A percentile compares a stretch with the other conserved stretches of the same genome.
These are phyloP conservation scores for Blastobotrys serpentis DNA, from an alignment of 1,139 yeast species.

Conservation along the genomic window DNA sequence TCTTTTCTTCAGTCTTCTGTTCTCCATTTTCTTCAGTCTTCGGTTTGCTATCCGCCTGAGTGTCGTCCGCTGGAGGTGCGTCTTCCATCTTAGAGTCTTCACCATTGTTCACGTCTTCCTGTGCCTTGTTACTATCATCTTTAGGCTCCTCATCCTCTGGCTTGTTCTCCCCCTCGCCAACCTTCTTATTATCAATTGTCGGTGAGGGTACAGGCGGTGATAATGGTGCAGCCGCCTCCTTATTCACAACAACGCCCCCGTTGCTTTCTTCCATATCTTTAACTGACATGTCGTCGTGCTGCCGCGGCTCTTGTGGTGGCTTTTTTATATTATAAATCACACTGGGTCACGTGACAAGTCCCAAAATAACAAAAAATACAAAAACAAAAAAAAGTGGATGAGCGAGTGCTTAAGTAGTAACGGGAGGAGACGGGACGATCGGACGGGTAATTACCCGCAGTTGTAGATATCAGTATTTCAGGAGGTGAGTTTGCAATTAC, in stretches of 20 bases:
- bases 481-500: conserved; percentile 2
- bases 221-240: conserved; percentile 21
- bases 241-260: conserved; percentile 13
- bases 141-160: conserved; percentile 13
- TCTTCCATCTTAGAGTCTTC: conserved; percentile 7
- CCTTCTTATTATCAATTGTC: conserved; percentile 6
- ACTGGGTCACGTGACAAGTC: conserved; percentile 9
- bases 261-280: conserved; percentile 17
- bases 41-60: background rate
- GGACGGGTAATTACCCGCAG: conserved; percentile 7
- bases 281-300: too few species aligned
- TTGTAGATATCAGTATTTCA: background rate
- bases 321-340: background rate
- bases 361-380: conserved; percentile 6
- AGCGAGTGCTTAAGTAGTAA: conserved; percentile 9
- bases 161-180: background rate
- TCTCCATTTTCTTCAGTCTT: conserved; percentile 7
- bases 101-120: conserved; percentile 6
- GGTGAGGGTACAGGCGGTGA: conserved; percentile 28
- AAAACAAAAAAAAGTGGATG: conserved; percentile 9
- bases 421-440: conserved; percentile 10
- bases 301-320: too few species aligned
- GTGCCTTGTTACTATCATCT: background rate
- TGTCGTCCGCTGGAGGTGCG: background rate
- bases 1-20: background rate